Evolutionary conservation across 78 protist genomes (phyloP), one percentile per base, ranked within the genome.

Genomic region (Dictyostelium brefeldianum): DNA sequence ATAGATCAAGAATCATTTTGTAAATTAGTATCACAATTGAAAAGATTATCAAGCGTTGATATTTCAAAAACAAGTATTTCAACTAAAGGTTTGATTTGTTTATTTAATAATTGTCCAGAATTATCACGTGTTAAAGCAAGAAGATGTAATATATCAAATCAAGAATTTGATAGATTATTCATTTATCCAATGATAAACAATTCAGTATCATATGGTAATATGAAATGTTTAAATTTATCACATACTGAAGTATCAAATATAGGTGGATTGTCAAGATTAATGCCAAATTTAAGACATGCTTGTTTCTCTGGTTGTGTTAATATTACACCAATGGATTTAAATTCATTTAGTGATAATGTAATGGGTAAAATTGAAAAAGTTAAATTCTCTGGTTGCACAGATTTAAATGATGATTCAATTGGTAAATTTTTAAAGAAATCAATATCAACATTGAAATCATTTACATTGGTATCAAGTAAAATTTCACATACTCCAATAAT

Each of bases 91-190:
- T 57, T 85, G 27, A 20, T 85, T 25, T 25, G 22, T 20, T 54
- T 85, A 17, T 17, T 85, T 11, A 17, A 64, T 7, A 20, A 75
- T 20, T 75, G 71, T 11, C 5, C 8, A 8, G 43, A 56, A 0
- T 53, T 85, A n/a, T 41, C 75, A 20, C 47, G 92, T 22, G 17
- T 85, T 3, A 51, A 43, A n/a, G 92, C 92, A 9, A 85, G 48
- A 25, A 20, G 27, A n/a, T 74, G 81, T 22, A 51, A 46, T 9
- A 43, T 85, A 11, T 0, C 4, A 4, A 27, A 77, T n/a, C 25
- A 41, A 5, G 59, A 85, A 8, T 29, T 85, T 1, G 56, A 22
- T 12, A 36, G 14, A 27, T 43, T 73, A 17, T 77, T 77, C 8
- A 18, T 50, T 56, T 15, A 57, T 29, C 48, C 48, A 46, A 22